Conservation (phyloP, 2,329 filamentous ascomycete genomes). For the Neurospora sp. region DNA sequence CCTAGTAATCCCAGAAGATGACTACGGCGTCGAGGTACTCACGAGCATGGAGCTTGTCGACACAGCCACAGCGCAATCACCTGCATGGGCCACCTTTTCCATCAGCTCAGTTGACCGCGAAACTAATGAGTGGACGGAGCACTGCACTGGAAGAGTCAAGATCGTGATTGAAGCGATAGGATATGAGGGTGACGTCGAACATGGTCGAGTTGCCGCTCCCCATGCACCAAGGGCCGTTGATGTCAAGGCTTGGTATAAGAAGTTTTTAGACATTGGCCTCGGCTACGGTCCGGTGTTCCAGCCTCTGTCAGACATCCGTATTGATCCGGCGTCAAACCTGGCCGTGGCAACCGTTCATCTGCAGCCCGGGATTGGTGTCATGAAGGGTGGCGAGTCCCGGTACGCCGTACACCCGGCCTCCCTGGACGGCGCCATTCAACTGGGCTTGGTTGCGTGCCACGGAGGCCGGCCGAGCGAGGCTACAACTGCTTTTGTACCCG, state of each 20-base stretch:
- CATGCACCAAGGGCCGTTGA: conserved; percentile 16
- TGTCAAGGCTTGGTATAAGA: conserved; percentile 22
- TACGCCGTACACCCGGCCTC: conserved; percentile 28
- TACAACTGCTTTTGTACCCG: conserved; percentile 14
- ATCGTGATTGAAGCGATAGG: conserved; percentile 8
- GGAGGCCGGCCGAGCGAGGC: not conserved
- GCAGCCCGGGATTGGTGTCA: conserved; percentile 3
- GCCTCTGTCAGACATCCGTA: conserved; percentile 20
- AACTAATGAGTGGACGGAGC: conserved; percentile 13
- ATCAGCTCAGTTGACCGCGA: not conserved
- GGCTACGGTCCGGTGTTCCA: conserved; percentile 28
- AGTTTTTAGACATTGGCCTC: conserved; percentile 25
- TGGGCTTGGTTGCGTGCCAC: conserved; percentile 1
- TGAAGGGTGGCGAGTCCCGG: conserved; percentile 23
- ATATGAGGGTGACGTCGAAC: too few relatives aligned
- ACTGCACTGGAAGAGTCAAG: conserved; percentile 20
- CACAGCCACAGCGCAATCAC: not conserved
- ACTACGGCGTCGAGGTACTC: conserved; percentile 4
- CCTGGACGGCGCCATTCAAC: conserved; percentile 23
- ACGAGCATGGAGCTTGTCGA: not conserved
- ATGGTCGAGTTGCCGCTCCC: not conserved
- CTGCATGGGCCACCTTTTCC: conserved; percentile 1
- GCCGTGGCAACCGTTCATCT: not conserved
- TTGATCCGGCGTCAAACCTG: conserved; percentile 14
- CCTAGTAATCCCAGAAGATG: conserved; percentile 5